Evolutionary conservation across 2,329 filamentous ascomycete species (phyloP).

Genomic region (Penicillium sp.): DNA sequence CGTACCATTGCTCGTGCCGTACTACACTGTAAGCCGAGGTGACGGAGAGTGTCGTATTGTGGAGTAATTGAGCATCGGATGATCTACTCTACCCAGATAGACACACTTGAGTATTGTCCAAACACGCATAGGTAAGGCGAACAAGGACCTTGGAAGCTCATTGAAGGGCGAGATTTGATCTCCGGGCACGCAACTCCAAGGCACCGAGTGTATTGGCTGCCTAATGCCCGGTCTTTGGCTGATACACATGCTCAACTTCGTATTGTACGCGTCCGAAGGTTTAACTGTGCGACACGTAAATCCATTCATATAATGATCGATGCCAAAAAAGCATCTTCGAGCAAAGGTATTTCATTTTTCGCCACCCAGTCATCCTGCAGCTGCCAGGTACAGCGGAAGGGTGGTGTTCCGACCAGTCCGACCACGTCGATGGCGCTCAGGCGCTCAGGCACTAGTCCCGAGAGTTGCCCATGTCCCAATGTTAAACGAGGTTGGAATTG

Average conservation of each 20-base stretch:
- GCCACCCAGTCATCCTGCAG: conserved; percentile 19
- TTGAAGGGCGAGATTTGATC: background rate
- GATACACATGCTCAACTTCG: background rate
- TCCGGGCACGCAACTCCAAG: background rate
- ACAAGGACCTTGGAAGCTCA: background rate
- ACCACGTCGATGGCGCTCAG: conserved; percentile 9
- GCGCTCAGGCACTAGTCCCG: conserved; percentile 2
- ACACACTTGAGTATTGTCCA: background rate
- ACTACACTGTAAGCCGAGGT: background rate
- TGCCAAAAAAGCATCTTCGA: background rate
- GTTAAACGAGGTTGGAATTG: background rate
- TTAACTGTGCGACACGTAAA: background rate
- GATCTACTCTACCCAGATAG: conserved; percentile 3
- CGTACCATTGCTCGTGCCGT: background rate
- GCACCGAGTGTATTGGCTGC: background rate
- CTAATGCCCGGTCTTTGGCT: background rate
- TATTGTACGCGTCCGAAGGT: background rate
- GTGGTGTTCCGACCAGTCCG: conserved; percentile 9
- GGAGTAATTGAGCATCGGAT: background rate
- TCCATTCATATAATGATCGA: background rate
- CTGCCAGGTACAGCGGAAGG: conserved; percentile 24
- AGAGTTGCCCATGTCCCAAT: background rate
- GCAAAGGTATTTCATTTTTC: conserved; percentile 5
- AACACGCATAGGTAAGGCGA: background rate
- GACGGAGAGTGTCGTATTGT: background rate